Evolutionary conservation across 106 monocot genomes (phyloP).

Genomic region (Posidonia australis): DNA sequence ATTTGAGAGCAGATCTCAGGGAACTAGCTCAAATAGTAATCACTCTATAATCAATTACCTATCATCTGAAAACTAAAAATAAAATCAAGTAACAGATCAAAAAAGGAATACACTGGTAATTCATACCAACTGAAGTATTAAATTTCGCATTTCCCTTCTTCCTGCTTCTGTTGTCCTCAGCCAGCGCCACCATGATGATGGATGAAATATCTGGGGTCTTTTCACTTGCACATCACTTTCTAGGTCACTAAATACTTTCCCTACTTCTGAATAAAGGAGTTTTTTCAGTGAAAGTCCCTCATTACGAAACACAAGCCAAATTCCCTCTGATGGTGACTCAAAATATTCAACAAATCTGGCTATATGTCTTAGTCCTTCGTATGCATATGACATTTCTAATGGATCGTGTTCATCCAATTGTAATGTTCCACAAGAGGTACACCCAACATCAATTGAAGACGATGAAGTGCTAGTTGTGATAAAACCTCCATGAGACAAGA

Average conservation of each 20-base stretch:
- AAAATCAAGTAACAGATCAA: not conserved
- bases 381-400: not conserved
- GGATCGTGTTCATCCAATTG: slow-evolving; percentile 3
- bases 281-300: slow-evolving; percentile 80
- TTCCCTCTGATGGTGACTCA: slow-evolving; percentile 62
- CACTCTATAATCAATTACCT: too few species aligned
- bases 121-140: slow-evolving; percentile 68
- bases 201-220: slow-evolving; percentile 42
- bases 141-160: slow-evolving; percentile 53
- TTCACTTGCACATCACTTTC: slow-evolving; percentile 22
- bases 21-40: too few species aligned
- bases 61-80: too few species aligned
- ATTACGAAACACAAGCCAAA: slow-evolving; percentile 82
- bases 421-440: slow-evolving; percentile 18
- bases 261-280: slow-evolving; percentile 63
- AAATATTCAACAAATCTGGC: slow-evolving; percentile 92
- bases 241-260: slow-evolving; percentile 22
- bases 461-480: slow-evolving; percentile 12
- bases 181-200: slow-evolving; percentile 89
- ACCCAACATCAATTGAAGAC: slow-evolving; percentile 11
- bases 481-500: slow-evolving; percentile 17
- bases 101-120: too few species aligned
- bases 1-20: too few species aligned
- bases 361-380: slow-evolving; percentile 65
- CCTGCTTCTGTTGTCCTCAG: slow-evolving; percentile 69